Evolutionary conservation across 768 basidiomycete genomes (phyloP).

Genomic region (Heimioporus sp.): DNA sequence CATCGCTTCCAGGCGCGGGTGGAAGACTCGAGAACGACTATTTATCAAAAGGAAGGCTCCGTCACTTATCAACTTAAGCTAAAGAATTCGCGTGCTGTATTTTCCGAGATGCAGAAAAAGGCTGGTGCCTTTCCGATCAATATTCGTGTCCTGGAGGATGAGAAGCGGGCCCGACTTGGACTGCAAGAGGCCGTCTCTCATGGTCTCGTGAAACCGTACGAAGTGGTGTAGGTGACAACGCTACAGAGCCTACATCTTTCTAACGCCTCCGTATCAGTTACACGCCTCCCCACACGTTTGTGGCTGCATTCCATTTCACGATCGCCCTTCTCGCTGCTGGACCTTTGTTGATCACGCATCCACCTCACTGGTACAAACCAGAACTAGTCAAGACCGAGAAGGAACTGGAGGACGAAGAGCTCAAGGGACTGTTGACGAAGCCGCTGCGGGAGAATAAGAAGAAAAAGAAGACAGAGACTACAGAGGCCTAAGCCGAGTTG

Average conservation of each 20-base stretch:
- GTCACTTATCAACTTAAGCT: conserved; percentile 96
- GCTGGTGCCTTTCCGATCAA: conserved; percentile 99
- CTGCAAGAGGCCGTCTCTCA: conserved; percentile 96
- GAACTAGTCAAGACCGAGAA: conserved; percentile 90
- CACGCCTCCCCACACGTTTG: conserved; percentile 81
- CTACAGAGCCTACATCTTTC: background rate
- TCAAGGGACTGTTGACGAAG: conserved; percentile 75
- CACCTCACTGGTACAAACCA: conserved; percentile 90
- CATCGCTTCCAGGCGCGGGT: conserved; percentile 67
- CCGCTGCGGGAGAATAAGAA: conserved; percentile 89
- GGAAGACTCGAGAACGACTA: conserved; percentile 87
- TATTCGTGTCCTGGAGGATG: conserved; percentile 89
- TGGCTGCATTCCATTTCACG: conserved; percentile 97
- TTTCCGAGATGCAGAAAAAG: conserved; percentile 97
- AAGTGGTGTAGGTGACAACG: conserved; percentile 70
- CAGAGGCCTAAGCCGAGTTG: conserved; percentile 33
- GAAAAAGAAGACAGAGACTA: conserved; percentile 75
- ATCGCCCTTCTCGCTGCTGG: conserved; percentile 90
- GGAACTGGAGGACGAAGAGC: conserved; percentile 82
- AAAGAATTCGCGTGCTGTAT: conserved; percentile 95
- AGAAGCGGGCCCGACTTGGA: conserved; percentile 93
- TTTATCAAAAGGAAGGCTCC: conserved; percentile 85
- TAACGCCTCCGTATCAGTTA: conserved; percentile 44
- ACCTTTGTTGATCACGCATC: conserved; percentile 81
- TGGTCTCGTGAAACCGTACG: conserved; percentile 89